Base-by-base conservation (phyloP, 2,329 filamentous ascomycete genomes). In the Talaromyces sp. region DNA sequence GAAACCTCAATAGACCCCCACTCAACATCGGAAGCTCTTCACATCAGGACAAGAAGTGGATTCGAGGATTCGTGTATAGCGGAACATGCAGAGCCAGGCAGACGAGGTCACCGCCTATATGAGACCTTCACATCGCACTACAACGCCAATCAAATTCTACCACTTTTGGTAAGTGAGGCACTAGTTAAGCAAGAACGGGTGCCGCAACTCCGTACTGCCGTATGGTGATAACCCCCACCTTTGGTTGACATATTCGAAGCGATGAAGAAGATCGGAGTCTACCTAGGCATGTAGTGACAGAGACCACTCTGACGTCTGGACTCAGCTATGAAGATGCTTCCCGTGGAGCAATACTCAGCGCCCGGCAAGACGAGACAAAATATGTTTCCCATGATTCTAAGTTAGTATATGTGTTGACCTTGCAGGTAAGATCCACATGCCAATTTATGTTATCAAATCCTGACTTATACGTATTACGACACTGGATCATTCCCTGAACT, bases 161-260 rank as follows among this genome's bases (percentile, higher is more conserved):
- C 18, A 33, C 33, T 25, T 18, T 56, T 56, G 33, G 23, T 39
- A 39, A 21, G 28, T 28, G 39, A 8, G 50, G 11, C 50, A 37
- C 18, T 55, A 55, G 50, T 37, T 55, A 55, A 37, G 52, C 33
- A 56, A 39, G 11, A n/a, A 4, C 7, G 12, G 33, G n/a, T n/a
- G 31, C 33, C 33, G 52, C 12, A n/a, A n/a, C n/a, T n/a, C n/a
- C n/a, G n/a, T 39, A 39, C 18, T 21, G 39, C 52, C 18, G 33
- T 55, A 39, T 2, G 18, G 5, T 40, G 33, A 56, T 56, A 56
- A 56, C 33, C 52, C 52, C 52, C 52, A 56, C 52, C 18, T 33
- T 50, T 50, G 25, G 14, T 18, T n/a, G n/a, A 25, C 33, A 56
- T 39, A 16, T 39, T 16, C 39, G 52, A 31, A 21, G 28, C 6